Conservation (phyloP, 208 protist species). For the Angomonas ambiguus region DNA sequence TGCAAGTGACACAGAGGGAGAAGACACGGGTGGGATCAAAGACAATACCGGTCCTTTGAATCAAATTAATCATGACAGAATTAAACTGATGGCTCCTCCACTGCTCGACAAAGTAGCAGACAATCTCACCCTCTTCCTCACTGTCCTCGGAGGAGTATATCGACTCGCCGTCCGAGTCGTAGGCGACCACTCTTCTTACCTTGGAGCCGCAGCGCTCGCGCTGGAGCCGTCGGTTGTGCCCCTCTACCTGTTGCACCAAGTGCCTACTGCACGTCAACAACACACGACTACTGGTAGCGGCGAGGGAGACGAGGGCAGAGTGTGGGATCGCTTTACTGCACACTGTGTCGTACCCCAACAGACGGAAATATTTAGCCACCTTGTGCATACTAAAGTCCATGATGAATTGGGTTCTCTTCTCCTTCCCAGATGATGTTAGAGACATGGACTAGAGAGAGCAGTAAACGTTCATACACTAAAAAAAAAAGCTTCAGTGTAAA, state of each 20-base stretch:
- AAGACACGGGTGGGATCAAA: conserved; percentile 43
- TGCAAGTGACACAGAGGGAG: conserved; percentile 67
- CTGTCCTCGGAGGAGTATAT: conserved; percentile 42
- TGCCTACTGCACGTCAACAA: conserved; percentile 47
- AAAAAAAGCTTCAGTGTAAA: not conserved
- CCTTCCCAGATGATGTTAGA: conserved; percentile 9
- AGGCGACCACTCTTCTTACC: conserved; percentile 35
- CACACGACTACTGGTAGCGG: conserved; percentile 26
- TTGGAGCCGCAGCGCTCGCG: not conserved
- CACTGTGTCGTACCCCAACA: conserved; percentile 68
- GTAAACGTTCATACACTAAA: not conserved
- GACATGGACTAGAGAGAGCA: not conserved
- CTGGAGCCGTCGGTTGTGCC: conserved; percentile 33
- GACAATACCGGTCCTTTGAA: conserved; percentile 24
- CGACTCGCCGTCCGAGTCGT: conserved; percentile 75
- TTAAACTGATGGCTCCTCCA: conserved; percentile 39
- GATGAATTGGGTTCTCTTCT: conserved; percentile 33
- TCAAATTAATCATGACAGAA: conserved; percentile 36
- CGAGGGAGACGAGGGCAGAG: conserved; percentile 25
- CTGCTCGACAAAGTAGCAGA: conserved; percentile 34
- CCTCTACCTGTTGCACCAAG: conserved; percentile 28
- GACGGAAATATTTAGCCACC: conserved; percentile 69
- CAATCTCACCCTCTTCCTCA: conserved; percentile 19
- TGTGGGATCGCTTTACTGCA: conserved; percentile 44
- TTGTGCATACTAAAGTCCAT: conserved; percentile 77